Evolutionary conservation across 2,329 filamentous ascomycete genomes (phyloP), one percentile per base, ranked within the genome.

Genomic region (Xylariaceae sp.): DNA sequence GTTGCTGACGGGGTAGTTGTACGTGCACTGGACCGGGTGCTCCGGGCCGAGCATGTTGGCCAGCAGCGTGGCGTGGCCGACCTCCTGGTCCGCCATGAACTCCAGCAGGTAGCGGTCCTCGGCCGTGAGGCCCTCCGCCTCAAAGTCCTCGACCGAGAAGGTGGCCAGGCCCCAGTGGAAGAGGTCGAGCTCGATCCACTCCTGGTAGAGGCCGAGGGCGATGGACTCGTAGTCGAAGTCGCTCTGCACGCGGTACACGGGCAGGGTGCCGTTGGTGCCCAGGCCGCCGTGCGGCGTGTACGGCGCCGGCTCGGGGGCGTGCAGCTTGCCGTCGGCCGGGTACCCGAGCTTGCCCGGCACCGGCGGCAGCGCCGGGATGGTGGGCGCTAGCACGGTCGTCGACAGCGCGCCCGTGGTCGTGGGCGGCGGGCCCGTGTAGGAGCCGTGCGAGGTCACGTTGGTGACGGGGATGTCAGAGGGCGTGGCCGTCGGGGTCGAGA

Each of bases 191-290:
- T 92, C 84, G 34, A 90, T 87, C 72, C 77, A 92, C 58, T 92
- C 85, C 49, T 88, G 81, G 53, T 90, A 89, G 0, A 90, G 64
- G 10, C 73, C 83, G 10, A 92, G 65, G 1, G 77, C 72, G 19
- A 92, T 68, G 0, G 83, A 88, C 54, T 90, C 71, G 53, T 81
- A 92, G 57, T 92, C 86, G 51, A 88, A 92, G 51, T 93, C 86
- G 43, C 80, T 85, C 49, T 85, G 70, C 0, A 84, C 78, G 40
- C 81, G 77, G 58, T 90, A 90, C 1, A 87, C 75, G 2, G 84
- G 84, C 27, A 71, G 68, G 1, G 76, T 74, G n/a, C 83, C 83
- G 39, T 90, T 89, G 27, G 83, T 88, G 3, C 83, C 84, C 1
- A 82, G 58, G 10, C 86, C 86, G 37, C 85, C 83, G 23, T 67